phyloP scores from a whole-genome alignment of 2,329 filamentous ascomycete species.

The Xylariaceae sp. region DNA sequence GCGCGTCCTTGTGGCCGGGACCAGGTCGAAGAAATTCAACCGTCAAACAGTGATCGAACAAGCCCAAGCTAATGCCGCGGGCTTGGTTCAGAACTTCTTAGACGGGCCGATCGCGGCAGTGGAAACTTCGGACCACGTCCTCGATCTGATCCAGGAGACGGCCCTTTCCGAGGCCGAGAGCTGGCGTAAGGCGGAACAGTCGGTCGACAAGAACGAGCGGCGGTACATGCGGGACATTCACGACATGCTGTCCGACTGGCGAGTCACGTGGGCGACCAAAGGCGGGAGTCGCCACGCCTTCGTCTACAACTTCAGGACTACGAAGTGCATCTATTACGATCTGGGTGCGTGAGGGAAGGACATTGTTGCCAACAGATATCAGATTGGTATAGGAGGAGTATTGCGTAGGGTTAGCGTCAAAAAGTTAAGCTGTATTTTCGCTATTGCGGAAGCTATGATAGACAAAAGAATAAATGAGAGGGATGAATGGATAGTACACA shows the following conservation, averaged over 20 bases:
- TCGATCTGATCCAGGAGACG: conserved; percentile 71
- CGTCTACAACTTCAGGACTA: conserved; percentile 86
- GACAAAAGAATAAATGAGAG: too few relatives aligned
- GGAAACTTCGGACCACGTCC: conserved; percentile 77
- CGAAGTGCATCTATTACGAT: conserved; percentile 81
- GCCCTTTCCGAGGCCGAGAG: conserved; percentile 72
- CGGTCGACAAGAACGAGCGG: conserved; percentile 68
- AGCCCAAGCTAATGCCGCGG: conserved; percentile 53
- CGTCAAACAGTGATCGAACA: conserved; percentile 81
- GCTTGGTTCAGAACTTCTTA: conserved; percentile 64
- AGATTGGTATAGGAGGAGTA: not conserved
- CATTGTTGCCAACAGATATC: not conserved
- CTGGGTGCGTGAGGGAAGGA: conserved; percentile 39
- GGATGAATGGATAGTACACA: too few relatives aligned
- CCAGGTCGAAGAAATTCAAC: conserved; percentile 87
- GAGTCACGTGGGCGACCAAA: conserved; percentile 48
- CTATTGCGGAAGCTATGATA: too few relatives aligned
- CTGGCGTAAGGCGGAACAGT: conserved; percentile 78
- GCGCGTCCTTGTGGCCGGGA: conserved; percentile 75
- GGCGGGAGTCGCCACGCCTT: conserved; percentile 66
- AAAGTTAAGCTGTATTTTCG: too few relatives aligned
- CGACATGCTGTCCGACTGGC: conserved; percentile 64
- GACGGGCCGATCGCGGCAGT: conserved; percentile 80
- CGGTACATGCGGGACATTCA: conserved; percentile 81
- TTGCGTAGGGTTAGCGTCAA: too few relatives aligned